phyloP scores from a whole-genome alignment of 2,329 filamentous ascomycete genomes.

The Colletotrichum horii region DNA sequence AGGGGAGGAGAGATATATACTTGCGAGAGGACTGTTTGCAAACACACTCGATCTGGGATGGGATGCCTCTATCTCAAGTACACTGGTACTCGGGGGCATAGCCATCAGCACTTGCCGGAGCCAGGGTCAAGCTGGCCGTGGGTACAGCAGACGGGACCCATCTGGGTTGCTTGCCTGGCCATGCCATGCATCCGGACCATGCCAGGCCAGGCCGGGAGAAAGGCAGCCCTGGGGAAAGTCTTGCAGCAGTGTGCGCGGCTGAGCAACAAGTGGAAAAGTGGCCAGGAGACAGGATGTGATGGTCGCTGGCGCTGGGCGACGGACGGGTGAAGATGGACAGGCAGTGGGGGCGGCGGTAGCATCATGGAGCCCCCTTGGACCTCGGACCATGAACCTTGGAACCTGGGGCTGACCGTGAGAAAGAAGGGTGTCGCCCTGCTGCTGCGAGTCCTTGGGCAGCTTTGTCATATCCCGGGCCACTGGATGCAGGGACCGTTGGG shows the following conservation, averaged over 20 bases:
- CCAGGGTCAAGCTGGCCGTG: slow-evolving; percentile 1
- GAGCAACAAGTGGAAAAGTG: not conserved
- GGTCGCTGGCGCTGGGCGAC: not conserved
- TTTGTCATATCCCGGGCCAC: slow-evolving; percentile 4
- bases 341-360: not conserved
- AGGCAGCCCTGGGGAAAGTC: slow-evolving; percentile 1
- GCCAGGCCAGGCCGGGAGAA: not conserved
- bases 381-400: not conserved
- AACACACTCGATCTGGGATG: not conserved
- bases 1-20: slow-evolving; percentile 10
- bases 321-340: not conserved
- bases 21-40: not conserved
- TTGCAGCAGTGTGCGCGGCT: not conserved
- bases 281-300: not conserved
- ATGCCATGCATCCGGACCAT: not conserved
- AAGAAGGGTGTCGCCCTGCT: slow-evolving; percentile 1
- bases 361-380: not conserved
- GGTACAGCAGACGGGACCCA: not conserved
- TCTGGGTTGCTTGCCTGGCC: slow-evolving; percentile 1
- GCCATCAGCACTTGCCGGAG: slow-evolving; percentile 1
- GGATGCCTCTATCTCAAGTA: slow-evolving; percentile 12
- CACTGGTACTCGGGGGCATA: not conserved
- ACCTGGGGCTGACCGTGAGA: not conserved
- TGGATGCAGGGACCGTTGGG: slow-evolving; percentile 12
- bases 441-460: slow-evolving; percentile 1